Conservation (phyloP, 2,329 filamentous ascomycete species). For the Zymoseptoria crescenta region DNA sequence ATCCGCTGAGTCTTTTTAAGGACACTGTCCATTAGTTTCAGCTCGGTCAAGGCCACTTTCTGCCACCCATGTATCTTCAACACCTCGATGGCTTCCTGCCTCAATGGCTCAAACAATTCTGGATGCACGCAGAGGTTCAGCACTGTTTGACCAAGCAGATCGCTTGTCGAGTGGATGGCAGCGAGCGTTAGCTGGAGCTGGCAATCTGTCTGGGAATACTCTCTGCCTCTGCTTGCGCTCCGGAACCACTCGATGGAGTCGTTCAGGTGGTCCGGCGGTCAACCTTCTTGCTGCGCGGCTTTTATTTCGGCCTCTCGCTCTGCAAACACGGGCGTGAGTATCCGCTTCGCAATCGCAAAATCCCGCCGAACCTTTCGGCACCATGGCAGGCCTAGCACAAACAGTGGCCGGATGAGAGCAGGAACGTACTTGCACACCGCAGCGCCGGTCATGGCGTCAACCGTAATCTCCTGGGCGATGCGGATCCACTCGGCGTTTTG, state of each 20-base stretch:
- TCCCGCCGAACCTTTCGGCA: slow-evolving; percentile 28
- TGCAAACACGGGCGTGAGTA: slow-evolving; percentile 30
- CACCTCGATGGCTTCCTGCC: slow-evolving; percentile 20
- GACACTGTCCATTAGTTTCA: slow-evolving; percentile 29
- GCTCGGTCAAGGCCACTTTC: slow-evolving; percentile 25
- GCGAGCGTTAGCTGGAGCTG: slow-evolving; percentile 21
- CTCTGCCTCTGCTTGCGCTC: slow-evolving; percentile 17
- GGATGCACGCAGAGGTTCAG: slow-evolving; percentile 20
- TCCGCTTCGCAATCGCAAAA: slow-evolving; percentile 25
- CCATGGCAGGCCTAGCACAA: slow-evolving; percentile 30
- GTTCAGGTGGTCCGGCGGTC: slow-evolving; percentile 5
- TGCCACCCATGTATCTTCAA: slow-evolving; percentile 23
- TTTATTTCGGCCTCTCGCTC: slow-evolving; percentile 11
- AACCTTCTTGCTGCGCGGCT: slow-evolving; percentile 7
- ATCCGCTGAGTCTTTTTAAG: slow-evolving; percentile 29
- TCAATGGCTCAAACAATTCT: slow-evolving; percentile 18
- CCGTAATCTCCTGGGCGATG: slow-evolving; percentile 30
- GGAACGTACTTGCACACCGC: slow-evolving; percentile 31
- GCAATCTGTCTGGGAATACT: slow-evolving; percentile 10
- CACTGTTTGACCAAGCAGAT: slow-evolving; percentile 19
- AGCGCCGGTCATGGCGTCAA: slow-evolving; percentile 29
- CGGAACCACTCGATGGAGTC: slow-evolving; percentile 26
- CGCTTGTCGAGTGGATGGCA: slow-evolving; percentile 25
- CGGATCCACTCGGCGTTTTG: slow-evolving; percentile 35
- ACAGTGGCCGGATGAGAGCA: slow-evolving; percentile 27